Base-by-base conservation (phyloP, 805 yeast species). In the Wickerhamiella azyma region DNA sequence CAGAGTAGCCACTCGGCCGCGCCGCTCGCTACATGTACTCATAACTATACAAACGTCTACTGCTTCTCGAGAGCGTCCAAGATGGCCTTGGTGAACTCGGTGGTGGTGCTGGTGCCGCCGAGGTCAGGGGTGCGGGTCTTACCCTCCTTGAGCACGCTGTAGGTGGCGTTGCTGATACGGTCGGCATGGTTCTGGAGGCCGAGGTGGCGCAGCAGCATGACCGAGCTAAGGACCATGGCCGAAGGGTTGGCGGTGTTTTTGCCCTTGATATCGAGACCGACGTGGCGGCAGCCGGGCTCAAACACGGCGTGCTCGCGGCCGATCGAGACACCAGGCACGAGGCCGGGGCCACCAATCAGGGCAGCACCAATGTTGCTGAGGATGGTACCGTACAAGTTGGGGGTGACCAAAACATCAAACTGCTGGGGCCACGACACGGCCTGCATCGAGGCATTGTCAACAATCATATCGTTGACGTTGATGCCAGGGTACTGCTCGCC, bases 201-300 rank as follows among this genome's bases (percentile, higher is more conserved):
- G 63, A 89, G 76, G 69, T 89, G 98, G 72, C 96, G 84, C 71
- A 89, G 77, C 80, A 89, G 67, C 81, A 89, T 78, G 53, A 88
- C 70, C 50, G 96, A 85, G 61, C n/a, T n/a, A n/a, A 92, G 74
- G 60, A 89, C 82, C 89, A 89, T 82, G 57, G 96, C 97, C 52
- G 96, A 85, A 65, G 98, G 98, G 79, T 89, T 89, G 54, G 97
- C 97, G 53, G 85, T 75, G 74, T 85, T 83, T 69, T 84, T 77
- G 63, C 94, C 96, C 74, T 84, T 75, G 66, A 92, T 84, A 68
- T 89, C 96, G 59, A 89, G 75, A 69, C 97, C 97, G 61, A 88
- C 97, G 73, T 88, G 97, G 76, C 98, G 84, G 72, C 96, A 88
- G 70, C 97, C 98, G 60, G 98, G 97, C 75, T 89, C 98, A 68